A percentile compares a stretch with the other conserved stretches of the same genome.
phyloP scores from a whole-genome alignment of 495 filamentous ascomycete species.

The Copromyces sp. region DNA sequence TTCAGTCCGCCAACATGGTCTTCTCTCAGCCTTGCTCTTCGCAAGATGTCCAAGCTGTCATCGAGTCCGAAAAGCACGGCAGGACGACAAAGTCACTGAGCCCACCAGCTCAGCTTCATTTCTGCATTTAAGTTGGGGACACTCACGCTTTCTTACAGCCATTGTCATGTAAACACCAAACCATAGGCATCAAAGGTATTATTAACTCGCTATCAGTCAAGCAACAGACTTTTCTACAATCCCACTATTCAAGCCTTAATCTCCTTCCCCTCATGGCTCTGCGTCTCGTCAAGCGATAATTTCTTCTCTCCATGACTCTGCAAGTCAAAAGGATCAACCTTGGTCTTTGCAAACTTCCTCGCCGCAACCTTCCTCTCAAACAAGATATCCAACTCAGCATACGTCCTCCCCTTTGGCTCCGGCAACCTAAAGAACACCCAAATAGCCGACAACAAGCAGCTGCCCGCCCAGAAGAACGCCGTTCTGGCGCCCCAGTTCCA shows the following conservation, averaged over 20 bases:
- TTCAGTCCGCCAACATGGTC: too few species aligned
- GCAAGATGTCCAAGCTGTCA: background rate
- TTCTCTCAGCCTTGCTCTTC: background rate
- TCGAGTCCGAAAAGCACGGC: background rate
- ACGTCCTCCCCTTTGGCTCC: slow-evolving; percentile 31
- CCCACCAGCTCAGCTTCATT: background rate
- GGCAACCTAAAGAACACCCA: slow-evolving; percentile 29
- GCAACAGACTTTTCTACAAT: background rate
- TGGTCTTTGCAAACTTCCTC: slow-evolving; percentile 27
- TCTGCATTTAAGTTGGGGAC: background rate
- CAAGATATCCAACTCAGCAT: slow-evolving; percentile 40
- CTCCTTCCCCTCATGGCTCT: background rate
- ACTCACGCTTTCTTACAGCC: background rate
- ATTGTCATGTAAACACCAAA: background rate
- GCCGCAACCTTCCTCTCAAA: slow-evolving; percentile 34
- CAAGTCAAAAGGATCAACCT: slow-evolving; percentile 19
- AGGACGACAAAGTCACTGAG: background rate
- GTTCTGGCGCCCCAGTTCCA: slow-evolving; percentile 42
- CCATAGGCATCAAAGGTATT: background rate
- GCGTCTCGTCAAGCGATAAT: background rate
- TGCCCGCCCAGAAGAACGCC: slow-evolving; percentile 46
- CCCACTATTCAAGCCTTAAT: background rate
- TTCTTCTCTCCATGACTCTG: background rate
- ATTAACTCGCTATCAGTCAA: background rate
- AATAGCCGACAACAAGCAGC: slow-evolving; percentile 28